These are phyloP conservation scores for Collybia mongolica DNA, from an alignment of 768 basidiomycete species.

Conservation along the genomic window DNA sequence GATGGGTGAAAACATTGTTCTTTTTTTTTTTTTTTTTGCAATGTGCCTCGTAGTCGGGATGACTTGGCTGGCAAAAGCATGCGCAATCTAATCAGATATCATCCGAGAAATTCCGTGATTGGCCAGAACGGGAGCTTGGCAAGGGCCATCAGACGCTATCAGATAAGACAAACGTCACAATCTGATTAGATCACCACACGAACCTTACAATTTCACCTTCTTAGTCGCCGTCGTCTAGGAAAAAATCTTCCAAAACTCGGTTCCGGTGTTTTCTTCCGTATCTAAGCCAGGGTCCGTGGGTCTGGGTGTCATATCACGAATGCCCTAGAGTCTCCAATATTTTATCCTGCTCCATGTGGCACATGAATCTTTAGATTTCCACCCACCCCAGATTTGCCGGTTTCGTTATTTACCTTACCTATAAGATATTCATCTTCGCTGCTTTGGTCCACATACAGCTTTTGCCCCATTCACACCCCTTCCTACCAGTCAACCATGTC, in stretches of 20 bases:
- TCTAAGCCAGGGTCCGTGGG: no score
- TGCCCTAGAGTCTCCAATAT: no score
- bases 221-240: background rate
- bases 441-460: background rate
- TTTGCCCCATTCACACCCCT: background rate
- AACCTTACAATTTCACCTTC: background rate
- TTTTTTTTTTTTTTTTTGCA: background rate
- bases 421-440: background rate
- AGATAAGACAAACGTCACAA: conserved; percentile 21
- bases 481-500: conserved; percentile 3
- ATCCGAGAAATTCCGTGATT: conserved; percentile 22
- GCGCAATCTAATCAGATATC: conserved; percentile 34
- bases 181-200: conserved; percentile 25
- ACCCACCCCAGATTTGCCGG: background rate
- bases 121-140: conserved; percentile 15
- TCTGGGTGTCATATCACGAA: no score
- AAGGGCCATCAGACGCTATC: conserved; percentile 22
- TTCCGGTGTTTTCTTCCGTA: no score
- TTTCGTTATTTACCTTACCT: conserved; percentile 11
- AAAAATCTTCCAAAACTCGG: background rate
- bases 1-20: background rate
- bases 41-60: background rate
- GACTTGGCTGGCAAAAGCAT: conserved; percentile 15
- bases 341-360: no score
- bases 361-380: no score